A percentile compares a stretch with the other conserved stretches of the same genome.
Evolutionary conservation across 148 eudicot genomes (phyloP).

Genomic region (Chenopodium formosanum): DNA sequence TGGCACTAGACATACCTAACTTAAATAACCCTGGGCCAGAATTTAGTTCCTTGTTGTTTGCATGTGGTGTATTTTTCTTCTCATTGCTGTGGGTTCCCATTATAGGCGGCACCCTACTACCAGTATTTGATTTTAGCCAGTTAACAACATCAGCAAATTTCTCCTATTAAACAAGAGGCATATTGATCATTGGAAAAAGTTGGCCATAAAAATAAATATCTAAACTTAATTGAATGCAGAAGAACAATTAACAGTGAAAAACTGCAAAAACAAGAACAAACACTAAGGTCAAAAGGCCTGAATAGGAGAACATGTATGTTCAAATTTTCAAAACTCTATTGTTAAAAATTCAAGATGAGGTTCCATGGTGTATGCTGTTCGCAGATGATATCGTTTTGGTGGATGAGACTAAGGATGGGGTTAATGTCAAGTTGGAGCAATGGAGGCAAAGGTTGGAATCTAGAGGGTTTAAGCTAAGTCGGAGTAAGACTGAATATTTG

Average conservation of each 20-base stretch:
- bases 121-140: conserved; percentile 73
- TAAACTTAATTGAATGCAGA: background rate
- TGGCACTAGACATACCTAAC: conserved; percentile 33
- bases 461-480: no score
- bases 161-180: conserved; percentile 42
- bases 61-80: conserved; percentile 36
- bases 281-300: background rate
- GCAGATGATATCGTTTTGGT: no score
- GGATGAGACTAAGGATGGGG: no score
- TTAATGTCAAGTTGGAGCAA: no score
- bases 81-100: conserved; percentile 37
- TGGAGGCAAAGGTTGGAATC: no score
- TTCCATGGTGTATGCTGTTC: no score
- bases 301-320: no score
- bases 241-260: background rate
- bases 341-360: no score
- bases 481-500: no score
- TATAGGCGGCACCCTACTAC: conserved; percentile 34
- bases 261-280: background rate
- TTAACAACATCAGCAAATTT: conserved; percentile 79
- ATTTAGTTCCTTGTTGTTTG: conserved; percentile 39
- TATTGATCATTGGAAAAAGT: background rate
- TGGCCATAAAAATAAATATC: background rate
- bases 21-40: conserved; percentile 32
- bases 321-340: background rate